Evolutionary conservation across 495 filamentous ascomycete species (phyloP).

Genomic region (Staphylotrichum tortipilum): DNA sequence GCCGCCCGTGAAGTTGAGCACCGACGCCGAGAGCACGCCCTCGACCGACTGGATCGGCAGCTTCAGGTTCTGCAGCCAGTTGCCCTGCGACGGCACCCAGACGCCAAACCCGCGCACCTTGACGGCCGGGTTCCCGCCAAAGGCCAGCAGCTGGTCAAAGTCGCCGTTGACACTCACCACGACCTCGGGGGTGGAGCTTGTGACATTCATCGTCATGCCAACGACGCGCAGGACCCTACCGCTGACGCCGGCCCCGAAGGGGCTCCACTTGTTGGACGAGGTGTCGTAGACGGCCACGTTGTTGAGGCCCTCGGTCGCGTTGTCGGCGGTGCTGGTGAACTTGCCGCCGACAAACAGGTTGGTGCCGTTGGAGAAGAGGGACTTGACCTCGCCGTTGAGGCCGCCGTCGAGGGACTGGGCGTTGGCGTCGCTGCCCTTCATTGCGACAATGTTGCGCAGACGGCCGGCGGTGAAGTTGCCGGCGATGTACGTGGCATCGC

Average conservation of each 20-base stretch:
- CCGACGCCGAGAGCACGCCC: conserved; percentile 60
- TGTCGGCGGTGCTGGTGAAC: conserved; percentile 67
- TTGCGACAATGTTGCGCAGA: conserved; percentile 65
- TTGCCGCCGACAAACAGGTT: conserved; percentile 74
- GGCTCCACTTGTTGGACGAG: conserved; percentile 56
- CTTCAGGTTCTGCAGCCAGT: conserved; percentile 82
- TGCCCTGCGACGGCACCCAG: conserved; percentile 83
- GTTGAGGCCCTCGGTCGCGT: conserved; percentile 50
- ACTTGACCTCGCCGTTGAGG: conserved; percentile 67
- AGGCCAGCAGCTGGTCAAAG: conserved; percentile 64
- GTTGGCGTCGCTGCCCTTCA: conserved; percentile 53
- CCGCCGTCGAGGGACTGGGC: conserved; percentile 58
- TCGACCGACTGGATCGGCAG: conserved; percentile 53
- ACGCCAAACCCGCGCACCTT: conserved; percentile 69
- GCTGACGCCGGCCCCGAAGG: conserved; percentile 81
- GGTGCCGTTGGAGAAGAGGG: conserved; percentile 56
- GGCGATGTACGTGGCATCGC: conserved; percentile 60
- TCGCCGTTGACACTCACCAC: conserved; percentile 73
- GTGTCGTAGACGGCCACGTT: conserved; percentile 71
- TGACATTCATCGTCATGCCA: conserved; percentile 72
- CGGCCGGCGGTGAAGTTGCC: conserved; percentile 70
- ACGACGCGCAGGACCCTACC: conserved; percentile 67
- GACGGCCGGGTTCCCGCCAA: conserved; percentile 51
- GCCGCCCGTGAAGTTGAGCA: conserved; percentile 50
- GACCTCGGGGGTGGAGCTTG: conserved; percentile 55